Conservation (phyloP, 1,139 yeast species). For the Sugiyamaella japonica region DNA sequence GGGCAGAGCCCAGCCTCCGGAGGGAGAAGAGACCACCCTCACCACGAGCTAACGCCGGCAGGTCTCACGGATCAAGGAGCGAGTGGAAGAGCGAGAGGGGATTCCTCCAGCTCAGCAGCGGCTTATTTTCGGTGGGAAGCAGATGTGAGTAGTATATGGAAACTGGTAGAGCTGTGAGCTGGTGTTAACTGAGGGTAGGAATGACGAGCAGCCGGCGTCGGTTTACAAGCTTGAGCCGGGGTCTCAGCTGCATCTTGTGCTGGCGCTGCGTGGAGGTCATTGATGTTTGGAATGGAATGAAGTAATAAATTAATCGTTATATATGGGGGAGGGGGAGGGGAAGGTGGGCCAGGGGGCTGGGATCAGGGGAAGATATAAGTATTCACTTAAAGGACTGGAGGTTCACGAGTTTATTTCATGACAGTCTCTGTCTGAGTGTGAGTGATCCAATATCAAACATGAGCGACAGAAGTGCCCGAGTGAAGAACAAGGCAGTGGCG, state of each 20-base stretch:
- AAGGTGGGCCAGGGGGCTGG: no score
- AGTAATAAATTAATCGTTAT: background rate
- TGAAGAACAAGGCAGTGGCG: slow-evolving; percentile 49
- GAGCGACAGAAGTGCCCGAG: slow-evolving; percentile 24
- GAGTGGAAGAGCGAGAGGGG: slow-evolving; percentile 95
- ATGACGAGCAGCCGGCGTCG: slow-evolving; percentile 32
- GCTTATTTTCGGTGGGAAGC: slow-evolving; percentile 86
- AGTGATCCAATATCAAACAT: background rate
- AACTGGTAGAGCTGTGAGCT: background rate
- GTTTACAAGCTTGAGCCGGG: slow-evolving; percentile 62
- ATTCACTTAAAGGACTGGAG: slow-evolving; percentile 8
- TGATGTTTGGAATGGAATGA: background rate
- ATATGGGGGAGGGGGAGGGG: no score
- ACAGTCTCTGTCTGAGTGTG: background rate
- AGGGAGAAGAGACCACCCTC: background rate
- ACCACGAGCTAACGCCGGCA: background rate
- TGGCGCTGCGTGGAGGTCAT: slow-evolving; percentile 84
- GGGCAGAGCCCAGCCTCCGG: background rate
- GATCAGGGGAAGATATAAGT: background rate
- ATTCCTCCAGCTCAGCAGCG: slow-evolving; percentile 97
- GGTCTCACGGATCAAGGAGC: slow-evolving; percentile 81
- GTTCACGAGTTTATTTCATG: slow-evolving; percentile 5
- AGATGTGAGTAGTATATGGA: slow-evolving; percentile 53
- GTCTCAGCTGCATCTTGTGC: slow-evolving; percentile 80
- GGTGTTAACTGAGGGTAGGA: slow-evolving; percentile 22